These are phyloP conservation scores for Candida qinlingensis DNA, from an alignment of 805 yeast genomes.

Conservation along the genomic window DNA sequence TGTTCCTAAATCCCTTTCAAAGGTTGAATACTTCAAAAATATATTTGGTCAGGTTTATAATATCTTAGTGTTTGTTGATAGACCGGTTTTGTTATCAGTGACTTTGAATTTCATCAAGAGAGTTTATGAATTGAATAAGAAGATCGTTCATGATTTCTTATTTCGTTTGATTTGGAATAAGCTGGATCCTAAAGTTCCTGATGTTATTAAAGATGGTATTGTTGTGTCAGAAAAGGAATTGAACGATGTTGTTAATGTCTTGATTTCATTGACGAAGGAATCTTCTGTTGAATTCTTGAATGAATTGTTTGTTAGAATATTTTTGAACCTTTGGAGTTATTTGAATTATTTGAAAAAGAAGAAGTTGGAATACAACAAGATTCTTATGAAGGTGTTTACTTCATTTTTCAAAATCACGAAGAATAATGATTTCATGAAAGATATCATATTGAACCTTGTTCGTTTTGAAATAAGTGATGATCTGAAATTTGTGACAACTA, in stretches of 20 bases:
- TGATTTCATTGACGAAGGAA: constrained; percentile 55
- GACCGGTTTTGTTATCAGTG: constrained; percentile 55
- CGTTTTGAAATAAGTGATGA: constrained; percentile 28
- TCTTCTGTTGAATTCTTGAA: constrained; percentile 30
- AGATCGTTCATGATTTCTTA: constrained; percentile 54
- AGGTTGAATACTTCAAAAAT: constrained; percentile 47
- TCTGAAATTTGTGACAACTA: constrained; percentile 31
- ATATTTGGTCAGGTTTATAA: constrained; percentile 62
- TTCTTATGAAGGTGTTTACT: constrained; percentile 28
- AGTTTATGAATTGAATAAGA: constrained; percentile 44
- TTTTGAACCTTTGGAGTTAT: constrained; percentile 33
- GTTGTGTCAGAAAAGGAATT: constrained; percentile 43
- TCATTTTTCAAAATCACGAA: constrained; percentile 28
- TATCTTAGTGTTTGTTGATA: constrained; percentile 51
- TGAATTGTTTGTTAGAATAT: constrained; percentile 27
- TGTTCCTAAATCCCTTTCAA: constrained; percentile 49
- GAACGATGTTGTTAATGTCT: constrained; percentile 59
- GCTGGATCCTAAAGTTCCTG: constrained; percentile 32
- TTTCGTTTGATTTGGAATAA: constrained; percentile 43
- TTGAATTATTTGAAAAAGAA: constrained; percentile 29
- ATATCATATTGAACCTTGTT: constrained; percentile 27
- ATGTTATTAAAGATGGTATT: constrained; percentile 21
- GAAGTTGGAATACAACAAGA: constrained; percentile 25
- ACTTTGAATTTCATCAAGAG: constrained; percentile 49
- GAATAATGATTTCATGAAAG: constrained; percentile 22